Percentiles rank a stretch among this genome's conserved stretches.
Conservation (phyloP, 805 yeast genomes). For the Kuraishia borneana region DNA sequence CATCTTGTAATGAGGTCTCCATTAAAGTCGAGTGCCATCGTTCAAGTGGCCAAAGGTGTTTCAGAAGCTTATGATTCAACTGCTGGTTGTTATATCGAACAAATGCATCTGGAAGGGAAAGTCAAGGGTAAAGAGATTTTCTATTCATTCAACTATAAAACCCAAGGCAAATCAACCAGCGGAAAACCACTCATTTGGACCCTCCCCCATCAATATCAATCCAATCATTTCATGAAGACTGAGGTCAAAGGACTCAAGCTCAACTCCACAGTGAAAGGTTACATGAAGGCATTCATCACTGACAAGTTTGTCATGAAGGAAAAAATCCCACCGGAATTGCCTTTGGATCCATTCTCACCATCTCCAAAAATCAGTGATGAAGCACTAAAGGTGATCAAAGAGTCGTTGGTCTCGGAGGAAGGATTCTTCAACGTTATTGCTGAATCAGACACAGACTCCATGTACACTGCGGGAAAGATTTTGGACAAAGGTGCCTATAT, state of each 20-base stretch:
- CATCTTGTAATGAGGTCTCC: constrained; percentile 7
- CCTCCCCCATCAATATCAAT: constrained; percentile 32
- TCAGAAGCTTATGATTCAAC: constrained; percentile 28
- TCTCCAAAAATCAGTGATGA: constrained; percentile 21
- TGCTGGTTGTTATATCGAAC: constrained; percentile 43
- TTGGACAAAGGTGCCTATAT: constrained; percentile 83
- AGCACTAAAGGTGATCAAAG: constrained; percentile 26
- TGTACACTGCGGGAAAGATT: constrained; percentile 75
- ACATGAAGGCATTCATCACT: constrained; percentile 34
- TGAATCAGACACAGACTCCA: constrained; percentile 64
- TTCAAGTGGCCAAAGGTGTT: constrained; percentile 8
- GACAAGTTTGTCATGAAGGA: constrained; percentile 18
- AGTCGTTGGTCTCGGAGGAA: constrained; percentile 42
- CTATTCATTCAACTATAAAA: constrained; percentile 31
- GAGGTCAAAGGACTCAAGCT: constrained; percentile 15
- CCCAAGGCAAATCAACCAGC: constrained; percentile 27
- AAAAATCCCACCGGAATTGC: constrained; percentile 16
- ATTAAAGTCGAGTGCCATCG: constrained; percentile 26
- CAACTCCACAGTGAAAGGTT: constrained; percentile 46
- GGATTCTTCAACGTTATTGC: constrained; percentile 39
- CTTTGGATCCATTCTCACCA: constrained; percentile 50
- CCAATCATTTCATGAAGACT: not conserved
- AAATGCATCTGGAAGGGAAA: not conserved
- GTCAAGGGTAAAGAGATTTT: not conserved
- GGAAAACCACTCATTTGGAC: constrained; percentile 35